Conservation (phyloP, 1,139 yeast species). For the Pichia sp. region DNA sequence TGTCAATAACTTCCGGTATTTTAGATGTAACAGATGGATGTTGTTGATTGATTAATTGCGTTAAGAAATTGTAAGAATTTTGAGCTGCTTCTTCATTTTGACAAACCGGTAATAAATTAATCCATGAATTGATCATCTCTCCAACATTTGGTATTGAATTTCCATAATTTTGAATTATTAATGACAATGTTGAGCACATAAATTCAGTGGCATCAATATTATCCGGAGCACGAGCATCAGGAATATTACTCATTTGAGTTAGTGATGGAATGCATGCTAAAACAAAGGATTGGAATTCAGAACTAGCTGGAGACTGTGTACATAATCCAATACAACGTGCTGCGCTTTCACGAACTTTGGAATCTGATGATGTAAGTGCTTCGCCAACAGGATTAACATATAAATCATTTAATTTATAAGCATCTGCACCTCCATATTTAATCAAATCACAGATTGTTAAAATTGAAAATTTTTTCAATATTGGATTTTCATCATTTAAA, state of each 20-base stretch:
- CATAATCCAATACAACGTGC: conserved; percentile 81
- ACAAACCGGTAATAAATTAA: conserved; percentile 71
- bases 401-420: conserved; percentile 57
- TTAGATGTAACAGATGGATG: conserved; percentile 50
- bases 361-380: conserved; percentile 59
- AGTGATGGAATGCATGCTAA: conserved; percentile 67
- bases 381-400: conserved; percentile 60
- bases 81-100: conserved; percentile 89
- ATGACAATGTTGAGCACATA: conserved; percentile 77
- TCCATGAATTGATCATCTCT: conserved; percentile 67
- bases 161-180: conserved; percentile 57
- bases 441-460: conserved; percentile 75
- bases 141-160: conserved; percentile 53
- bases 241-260: conserved; percentile 65
- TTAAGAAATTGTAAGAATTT: conserved; percentile 72
- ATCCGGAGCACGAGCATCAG: conserved; percentile 85
- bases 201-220: conserved; percentile 85
- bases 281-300: conserved; percentile 55
- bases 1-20: conserved; percentile 59
- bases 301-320: conserved; percentile 67
- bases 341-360: conserved; percentile 82
- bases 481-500: conserved; percentile 59
- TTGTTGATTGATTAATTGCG: conserved; percentile 63
- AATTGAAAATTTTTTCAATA: conserved; percentile 71
- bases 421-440: conserved; percentile 69